phyloP scores from a whole-genome alignment of 192 early-diverging fungal genomes.

The Dissophora ornata region DNA sequence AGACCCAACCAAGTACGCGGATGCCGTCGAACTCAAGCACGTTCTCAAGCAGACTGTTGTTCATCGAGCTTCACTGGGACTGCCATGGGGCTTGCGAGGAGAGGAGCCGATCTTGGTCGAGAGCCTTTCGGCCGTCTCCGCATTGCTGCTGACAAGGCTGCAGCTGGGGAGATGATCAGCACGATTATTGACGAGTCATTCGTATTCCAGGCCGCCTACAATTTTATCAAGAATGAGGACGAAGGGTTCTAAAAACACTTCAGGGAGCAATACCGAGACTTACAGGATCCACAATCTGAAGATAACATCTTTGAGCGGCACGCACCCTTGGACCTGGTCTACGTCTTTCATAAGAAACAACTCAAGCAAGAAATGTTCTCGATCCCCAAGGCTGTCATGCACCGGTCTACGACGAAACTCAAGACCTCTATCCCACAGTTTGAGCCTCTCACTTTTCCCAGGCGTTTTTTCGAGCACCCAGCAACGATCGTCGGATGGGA shows the following conservation, averaged over 20 bases:
- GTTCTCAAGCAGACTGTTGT: constrained; percentile 46
- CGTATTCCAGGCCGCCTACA: constrained; percentile 43
- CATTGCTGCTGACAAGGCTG: constrained; percentile 36
- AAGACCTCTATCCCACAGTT: constrained; percentile 30
- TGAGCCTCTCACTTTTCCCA: constrained; percentile 45
- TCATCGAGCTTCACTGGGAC: constrained; percentile 46
- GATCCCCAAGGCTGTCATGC: constrained; percentile 34
- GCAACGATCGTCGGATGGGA: constrained; percentile 46
- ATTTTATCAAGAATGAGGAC: constrained; percentile 37
- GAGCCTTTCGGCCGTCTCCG: constrained; percentile 41
- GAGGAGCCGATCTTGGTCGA: constrained; percentile 51
- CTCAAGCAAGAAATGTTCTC: constrained; percentile 47
- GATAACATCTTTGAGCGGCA: constrained; percentile 35
- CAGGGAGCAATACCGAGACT: constrained; percentile 38
- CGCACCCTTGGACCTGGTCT: constrained; percentile 37
- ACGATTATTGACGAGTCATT: constrained; percentile 49
- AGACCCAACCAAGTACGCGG: constrained; percentile 30
- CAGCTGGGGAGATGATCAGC: constrained; percentile 21
- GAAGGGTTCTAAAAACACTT: constrained; percentile 35
- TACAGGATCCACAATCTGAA: constrained; percentile 39
- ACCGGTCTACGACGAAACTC: constrained; percentile 4
- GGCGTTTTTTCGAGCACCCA: constrained; percentile 26
- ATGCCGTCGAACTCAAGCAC: constrained; percentile 41
- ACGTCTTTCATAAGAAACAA: constrained; percentile 40
- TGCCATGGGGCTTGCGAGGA: constrained; percentile 46